These are phyloP conservation scores for Suhomyces anneliseae DNA, from an alignment of 1,139 yeast genomes.

Conservation along the genomic window DNA sequence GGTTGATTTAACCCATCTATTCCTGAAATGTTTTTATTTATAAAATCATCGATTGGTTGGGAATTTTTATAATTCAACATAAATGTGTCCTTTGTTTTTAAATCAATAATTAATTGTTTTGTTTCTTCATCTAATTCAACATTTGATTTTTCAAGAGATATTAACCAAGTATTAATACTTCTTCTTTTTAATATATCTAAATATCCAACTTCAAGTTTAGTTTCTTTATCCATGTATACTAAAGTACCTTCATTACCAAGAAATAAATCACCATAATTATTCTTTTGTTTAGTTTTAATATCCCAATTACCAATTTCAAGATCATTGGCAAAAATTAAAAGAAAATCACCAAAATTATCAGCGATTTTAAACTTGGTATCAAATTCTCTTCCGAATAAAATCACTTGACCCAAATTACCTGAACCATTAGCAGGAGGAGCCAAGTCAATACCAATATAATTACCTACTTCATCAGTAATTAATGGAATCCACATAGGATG, in stretches of 20 bases:
- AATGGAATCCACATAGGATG: constrained; percentile 91
- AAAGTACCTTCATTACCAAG: constrained; percentile 71
- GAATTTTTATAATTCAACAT: constrained; percentile 12
- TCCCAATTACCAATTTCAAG: constrained; percentile 76
- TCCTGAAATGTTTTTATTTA: constrained; percentile 25
- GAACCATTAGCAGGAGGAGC: constrained; percentile 66
- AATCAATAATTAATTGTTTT: constrained; percentile 24
- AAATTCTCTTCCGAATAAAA: constrained; percentile 85
- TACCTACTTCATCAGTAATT: constrained; percentile 84
- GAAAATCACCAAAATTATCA: constrained; percentile 81
- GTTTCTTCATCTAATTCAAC: constrained; percentile 17
- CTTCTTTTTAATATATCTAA: constrained; percentile 57
- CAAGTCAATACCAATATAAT: constrained; percentile 84
- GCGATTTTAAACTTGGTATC: constrained; percentile 81
- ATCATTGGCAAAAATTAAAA: constrained; percentile 79
- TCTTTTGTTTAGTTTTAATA: constrained; percentile 51
- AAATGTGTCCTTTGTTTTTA: constrained; percentile 20
- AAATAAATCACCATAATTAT: constrained; percentile 51
- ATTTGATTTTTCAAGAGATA: constrained; percentile 21
- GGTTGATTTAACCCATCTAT: constrained; percentile 16
- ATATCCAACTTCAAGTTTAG: constrained; percentile 55
- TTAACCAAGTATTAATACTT: constrained; percentile 34
- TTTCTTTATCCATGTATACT: constrained; percentile 53
- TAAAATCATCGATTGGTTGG: constrained; percentile 30
- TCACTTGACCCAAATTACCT: constrained; percentile 82